These are phyloP conservation scores for Hymenoscyphus linearis DNA, from an alignment of 2,329 filamentous ascomycete genomes.

Conservation along the genomic window DNA sequence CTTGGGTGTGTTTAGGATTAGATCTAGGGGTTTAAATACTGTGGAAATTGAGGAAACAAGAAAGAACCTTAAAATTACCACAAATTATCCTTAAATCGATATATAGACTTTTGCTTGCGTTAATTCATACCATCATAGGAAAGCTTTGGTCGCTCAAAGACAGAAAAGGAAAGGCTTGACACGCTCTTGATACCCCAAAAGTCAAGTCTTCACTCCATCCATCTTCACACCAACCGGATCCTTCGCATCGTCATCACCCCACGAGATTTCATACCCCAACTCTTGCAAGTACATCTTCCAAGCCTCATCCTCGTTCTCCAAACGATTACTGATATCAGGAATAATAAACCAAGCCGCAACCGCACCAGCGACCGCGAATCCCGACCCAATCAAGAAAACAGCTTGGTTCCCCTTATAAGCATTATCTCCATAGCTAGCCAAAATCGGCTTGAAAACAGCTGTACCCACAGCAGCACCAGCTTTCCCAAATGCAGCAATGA, in stretches of 20 bases:
- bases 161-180: too few relatives aligned
- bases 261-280: conserved; percentile 37
- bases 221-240: conserved; percentile 27
- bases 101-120: too few relatives aligned
- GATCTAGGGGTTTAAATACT: too few relatives aligned
- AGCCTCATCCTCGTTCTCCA: conserved; percentile 40
- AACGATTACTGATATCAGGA: conserved; percentile 37
- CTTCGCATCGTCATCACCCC: conserved; percentile 30
- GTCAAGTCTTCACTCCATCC: conserved; percentile 14
- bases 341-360: conserved; percentile 42
- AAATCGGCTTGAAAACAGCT: conserved; percentile 72
- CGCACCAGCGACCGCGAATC: conserved; percentile 42
- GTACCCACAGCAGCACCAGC: conserved; percentile 81
- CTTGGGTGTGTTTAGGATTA: too few relatives aligned
- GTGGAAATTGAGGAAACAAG: too few relatives aligned
- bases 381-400: conserved; percentile 46
- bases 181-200: background rate
- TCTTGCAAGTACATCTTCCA: conserved; percentile 41
- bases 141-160: too few relatives aligned
- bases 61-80: too few relatives aligned
- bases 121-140: too few relatives aligned
- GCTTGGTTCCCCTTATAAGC: conserved; percentile 42
- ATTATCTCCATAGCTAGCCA: conserved; percentile 37
- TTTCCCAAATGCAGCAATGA: conserved; percentile 69
- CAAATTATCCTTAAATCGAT: too few relatives aligned